Base-by-base conservation (phyloP, 2,329 filamentous ascomycete species). In the Zopfia rhizophila region DNA sequence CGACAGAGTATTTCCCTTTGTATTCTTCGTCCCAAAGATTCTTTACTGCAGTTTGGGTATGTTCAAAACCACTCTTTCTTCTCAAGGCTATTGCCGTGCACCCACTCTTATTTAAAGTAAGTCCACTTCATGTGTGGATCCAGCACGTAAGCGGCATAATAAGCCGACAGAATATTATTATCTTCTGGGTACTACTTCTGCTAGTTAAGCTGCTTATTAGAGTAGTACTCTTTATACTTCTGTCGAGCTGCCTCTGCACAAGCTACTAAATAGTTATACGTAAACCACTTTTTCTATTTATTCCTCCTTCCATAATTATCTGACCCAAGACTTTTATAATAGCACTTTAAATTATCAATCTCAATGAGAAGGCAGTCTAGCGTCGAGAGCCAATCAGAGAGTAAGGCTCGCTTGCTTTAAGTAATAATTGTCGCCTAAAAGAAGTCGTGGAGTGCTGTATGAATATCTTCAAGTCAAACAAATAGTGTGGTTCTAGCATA, bases 161-260 rank as follows among this genome's bases (percentile, higher is more conserved):
- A 38, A 21, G 22, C 35, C 28, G 21, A 24, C 28, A 14, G 35
- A 38, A 38, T 21, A 28, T 38, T 24, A 28, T 38, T 25, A 24
- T 25, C 35, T 28, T 28, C 21, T 38, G 21, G 21, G 28, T 38
- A 38, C 35, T n/a, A n/a, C n/a, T 38, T 16, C 35, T 38, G 35
- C 35, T 14, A 38, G 35, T 38, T 38, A 23, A 38, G 19, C 35
- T 38, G 35, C 35, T 38, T 38, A 38, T 38, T 38, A 14, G 35
- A 38, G 35, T 25, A 38, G 22, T 38, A 25, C 35, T 38, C 35
- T 38, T 38, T 14, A 23, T 23, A 38, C 28, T 38, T 38, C 22
- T 38, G 21, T 23, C 21, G 16, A 38, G 35, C 35, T 27, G 21
- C 21, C 35, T 38, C 35, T 38, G 35, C 35, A 38, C 21, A 38